Base-by-base conservation (phyloP, 257 asterid genomes). In the Jacaranda mimosifolia region DNA sequence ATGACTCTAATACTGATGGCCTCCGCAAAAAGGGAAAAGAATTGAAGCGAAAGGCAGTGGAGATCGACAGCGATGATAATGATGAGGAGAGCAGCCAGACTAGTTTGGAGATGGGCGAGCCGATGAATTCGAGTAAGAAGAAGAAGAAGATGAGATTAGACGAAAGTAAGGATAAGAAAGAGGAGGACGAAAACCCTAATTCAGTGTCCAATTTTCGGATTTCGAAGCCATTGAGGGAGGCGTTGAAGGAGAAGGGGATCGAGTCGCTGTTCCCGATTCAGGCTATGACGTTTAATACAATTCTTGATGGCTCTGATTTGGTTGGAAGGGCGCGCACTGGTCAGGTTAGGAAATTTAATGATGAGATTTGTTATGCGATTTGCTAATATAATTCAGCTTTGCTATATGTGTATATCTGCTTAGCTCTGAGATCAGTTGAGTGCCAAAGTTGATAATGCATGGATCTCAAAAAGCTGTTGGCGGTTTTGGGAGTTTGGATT, bases 291-390 rank as follows among this genome's bases (percentile, higher is more conserved):
- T 91, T 91, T 56, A 63, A 89, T 83, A 71, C 68, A 13, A 66
- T 91, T 62, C 78, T 89, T 21, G 95, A 91, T 83, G 97, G 95
- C 0, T 68, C 81, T 21, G 97, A 91, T 88, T 86, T 91, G 89
- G 92, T 91, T 46, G 97, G 97, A 18, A 86, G 95, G 67, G 95
- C 97, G 7, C 84, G 91, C 12, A 91, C 97, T 71, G 97, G 97
- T 58, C 94, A 89, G 95, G 97, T 89, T 65, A 42, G 77, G 52
- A 52, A 3, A 63, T 48, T 19, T 36, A 49, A 8, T 0, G 13
- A 40, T 32, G n/a, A 45, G 19, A 43, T 39, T 11, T 18, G 3
- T 38, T 8, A 12, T n/a, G 55, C 48, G 10, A 69, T 60, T 63
- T 63, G 7, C 9, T 36, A 15, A 40, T 60, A 4, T 6, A 26